Evolutionary conservation across 192 early-diverging fungal species (phyloP).

Genomic region (Umbelopsis ramanniana): DNA sequence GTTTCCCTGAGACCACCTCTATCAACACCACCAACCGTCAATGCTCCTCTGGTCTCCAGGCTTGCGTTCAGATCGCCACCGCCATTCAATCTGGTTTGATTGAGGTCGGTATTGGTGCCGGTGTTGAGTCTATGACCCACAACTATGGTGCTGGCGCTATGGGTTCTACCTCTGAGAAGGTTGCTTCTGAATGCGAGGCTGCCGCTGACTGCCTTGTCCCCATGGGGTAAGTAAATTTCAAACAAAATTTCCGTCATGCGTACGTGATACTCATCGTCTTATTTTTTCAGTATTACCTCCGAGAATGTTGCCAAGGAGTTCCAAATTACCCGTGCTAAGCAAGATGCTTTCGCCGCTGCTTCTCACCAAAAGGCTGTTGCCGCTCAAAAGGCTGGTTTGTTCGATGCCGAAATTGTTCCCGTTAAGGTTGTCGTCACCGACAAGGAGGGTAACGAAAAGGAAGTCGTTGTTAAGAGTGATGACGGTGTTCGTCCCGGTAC

Average conservation of each 20-base stretch:
- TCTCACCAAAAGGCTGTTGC: constrained; percentile 86
- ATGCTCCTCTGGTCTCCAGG: constrained; percentile 92
- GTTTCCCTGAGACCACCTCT: constrained; percentile 84
- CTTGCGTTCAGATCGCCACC: constrained; percentile 83
- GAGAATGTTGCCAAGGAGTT: constrained; percentile 96
- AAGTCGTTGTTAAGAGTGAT: constrained; percentile 77
- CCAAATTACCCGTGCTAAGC: constrained; percentile 82
- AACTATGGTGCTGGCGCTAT: constrained; percentile 84
- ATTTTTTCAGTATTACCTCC: constrained; percentile 76
- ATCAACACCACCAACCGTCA: constrained; percentile 92
- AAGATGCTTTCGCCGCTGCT: constrained; percentile 87
- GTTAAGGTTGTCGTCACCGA: constrained; percentile 75
- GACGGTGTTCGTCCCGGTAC: constrained; percentile 89
- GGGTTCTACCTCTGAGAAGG: constrained; percentile 74
- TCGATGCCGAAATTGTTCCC: constrained; percentile 91
- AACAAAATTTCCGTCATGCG: constrained; percentile 8
- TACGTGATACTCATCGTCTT: background rate
- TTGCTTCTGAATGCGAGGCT: constrained; percentile 66
- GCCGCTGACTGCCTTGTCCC: constrained; percentile 85
- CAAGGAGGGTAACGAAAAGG: constrained; percentile 75
- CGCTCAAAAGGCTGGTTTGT: constrained; percentile 91
- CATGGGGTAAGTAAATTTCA: constrained; percentile 62
- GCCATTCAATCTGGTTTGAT: constrained; percentile 91
- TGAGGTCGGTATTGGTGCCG: constrained; percentile 91
- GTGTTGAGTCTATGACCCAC: constrained; percentile 93